Conservation (phyloP, 257 asterid genomes). For the Agastache rugosa region DNA sequence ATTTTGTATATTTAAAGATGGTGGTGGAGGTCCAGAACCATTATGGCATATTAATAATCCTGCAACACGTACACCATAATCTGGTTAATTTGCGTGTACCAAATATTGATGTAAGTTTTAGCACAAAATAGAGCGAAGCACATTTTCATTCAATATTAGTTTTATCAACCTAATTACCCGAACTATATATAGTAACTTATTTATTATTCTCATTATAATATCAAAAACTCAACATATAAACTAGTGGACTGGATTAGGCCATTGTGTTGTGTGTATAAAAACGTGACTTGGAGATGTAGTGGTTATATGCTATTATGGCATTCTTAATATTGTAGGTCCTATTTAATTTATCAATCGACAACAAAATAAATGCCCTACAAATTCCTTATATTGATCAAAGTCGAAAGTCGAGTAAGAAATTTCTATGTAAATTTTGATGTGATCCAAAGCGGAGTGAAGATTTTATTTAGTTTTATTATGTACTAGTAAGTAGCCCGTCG, state of each 20-base stretch:
- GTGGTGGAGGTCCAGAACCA: too few species aligned
- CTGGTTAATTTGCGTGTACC: too few species aligned
- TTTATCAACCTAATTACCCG: not conserved
- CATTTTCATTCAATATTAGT: not conserved
- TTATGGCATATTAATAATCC: too few species aligned
- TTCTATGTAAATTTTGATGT: too few species aligned
- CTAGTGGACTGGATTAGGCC: not conserved
- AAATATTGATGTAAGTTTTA: not conserved
- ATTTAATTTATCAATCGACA: not conserved
- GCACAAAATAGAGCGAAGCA: not conserved
- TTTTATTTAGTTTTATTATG: too few species aligned
- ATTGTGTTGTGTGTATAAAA: not conserved
- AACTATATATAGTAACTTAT: not conserved
- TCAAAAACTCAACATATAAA: not conserved
- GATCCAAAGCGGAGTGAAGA: too few species aligned
- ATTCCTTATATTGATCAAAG: not conserved
- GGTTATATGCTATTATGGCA: not conserved
- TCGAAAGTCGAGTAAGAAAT: not conserved
- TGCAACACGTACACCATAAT: too few species aligned
- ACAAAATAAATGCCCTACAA: not conserved
- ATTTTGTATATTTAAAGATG: too few species aligned
- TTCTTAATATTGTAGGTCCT: conserved; percentile 26
- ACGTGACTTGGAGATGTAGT: conserved; percentile 13
- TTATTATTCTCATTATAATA: not conserved
- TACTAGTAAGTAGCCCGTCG: too few species aligned